Conservation (phyloP, 129 eudicot species). For the Chrysanthemum makinoi region DNA sequence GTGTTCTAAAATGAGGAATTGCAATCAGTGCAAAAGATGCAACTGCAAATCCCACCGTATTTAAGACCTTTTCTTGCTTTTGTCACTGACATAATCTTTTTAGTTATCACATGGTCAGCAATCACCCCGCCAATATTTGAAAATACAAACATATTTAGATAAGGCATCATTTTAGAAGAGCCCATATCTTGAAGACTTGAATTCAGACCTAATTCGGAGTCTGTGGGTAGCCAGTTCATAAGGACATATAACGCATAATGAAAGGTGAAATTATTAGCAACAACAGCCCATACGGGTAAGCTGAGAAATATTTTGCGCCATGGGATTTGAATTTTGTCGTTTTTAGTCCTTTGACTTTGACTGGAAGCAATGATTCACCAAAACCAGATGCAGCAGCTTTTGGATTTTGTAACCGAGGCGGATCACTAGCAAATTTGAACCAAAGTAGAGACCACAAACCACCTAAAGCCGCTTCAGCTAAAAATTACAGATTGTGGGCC, state of each 20-base stretch:
- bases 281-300: conserved; percentile 95
- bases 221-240: conserved; percentile 76
- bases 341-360: conserved; percentile 44
- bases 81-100: conserved; percentile 69
- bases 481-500: conserved; percentile 89
- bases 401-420: conserved; percentile 83
- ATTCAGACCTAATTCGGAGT: conserved; percentile 39
- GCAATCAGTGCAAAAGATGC: conserved; percentile 78
- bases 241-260: conserved; percentile 91
- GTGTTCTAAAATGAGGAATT: conserved; percentile 68
- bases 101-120: conserved; percentile 79
- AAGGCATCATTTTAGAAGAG: conserved; percentile 95
- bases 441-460: conserved; percentile 79
- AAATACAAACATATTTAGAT: conserved; percentile 84
- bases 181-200: conserved; percentile 95
- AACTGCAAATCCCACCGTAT: conserved; percentile 70
- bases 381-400: conserved; percentile 94
- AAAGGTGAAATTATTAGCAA: conserved; percentile 84
- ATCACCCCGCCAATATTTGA: conserved; percentile 89
- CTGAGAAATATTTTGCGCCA: conserved; percentile 67
- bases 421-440: conserved; percentile 74
- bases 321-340: conserved; percentile 59
- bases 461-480: conserved; percentile 80
- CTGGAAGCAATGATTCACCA: conserved; percentile 68
- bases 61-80: conserved; percentile 66